These are phyloP conservation scores for Pisolithus sp. DNA, from an alignment of 768 basidiomycete genomes.

Conservation along the genomic window DNA sequence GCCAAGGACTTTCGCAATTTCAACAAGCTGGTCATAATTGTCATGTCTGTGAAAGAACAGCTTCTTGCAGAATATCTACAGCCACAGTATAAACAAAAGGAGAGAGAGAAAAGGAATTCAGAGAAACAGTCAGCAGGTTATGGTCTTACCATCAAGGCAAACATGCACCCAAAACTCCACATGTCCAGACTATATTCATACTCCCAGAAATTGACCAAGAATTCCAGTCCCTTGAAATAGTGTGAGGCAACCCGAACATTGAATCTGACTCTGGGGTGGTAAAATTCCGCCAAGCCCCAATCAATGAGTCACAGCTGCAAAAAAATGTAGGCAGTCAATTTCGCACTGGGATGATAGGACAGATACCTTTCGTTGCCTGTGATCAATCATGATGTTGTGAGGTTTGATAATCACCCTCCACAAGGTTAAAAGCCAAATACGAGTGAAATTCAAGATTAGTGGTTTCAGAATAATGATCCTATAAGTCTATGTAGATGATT, in stretches of 20 bases:
- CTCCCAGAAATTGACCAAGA: constrained; percentile 96
- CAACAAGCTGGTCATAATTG: constrained; percentile 97
- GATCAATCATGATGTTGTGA: constrained; percentile 99
- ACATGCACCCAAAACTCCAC: constrained; percentile 99
- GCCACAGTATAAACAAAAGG: not conserved
- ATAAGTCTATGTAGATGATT: too few relatives aligned
- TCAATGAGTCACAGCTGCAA: constrained; percentile 88
- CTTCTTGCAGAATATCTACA: constrained; percentile 95
- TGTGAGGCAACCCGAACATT: constrained; percentile 96
- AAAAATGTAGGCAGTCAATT: constrained; percentile 8
- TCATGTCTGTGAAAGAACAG: constrained; percentile 99
- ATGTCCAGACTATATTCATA: constrained; percentile 97
- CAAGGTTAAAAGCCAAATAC: too few relatives aligned
- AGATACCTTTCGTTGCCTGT: constrained; percentile 85
- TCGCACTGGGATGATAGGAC: constrained; percentile 2
- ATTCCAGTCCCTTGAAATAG: constrained; percentile 97
- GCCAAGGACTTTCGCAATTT: constrained; percentile 95
- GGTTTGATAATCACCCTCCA: constrained; percentile 20
- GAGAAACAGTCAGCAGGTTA: not conserved
- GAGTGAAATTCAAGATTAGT: too few relatives aligned
- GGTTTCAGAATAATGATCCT: too few relatives aligned
- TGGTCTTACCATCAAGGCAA: constrained; percentile 88
- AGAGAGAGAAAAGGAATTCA: not conserved
- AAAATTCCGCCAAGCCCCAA: constrained; percentile 99
- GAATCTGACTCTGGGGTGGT: constrained; percentile 95